Evolutionary conservation across 192 early-diverging fungal genomes (phyloP), one percentile per base, ranked within the genome.

Genomic region (Haplosporangium gracile): DNA sequence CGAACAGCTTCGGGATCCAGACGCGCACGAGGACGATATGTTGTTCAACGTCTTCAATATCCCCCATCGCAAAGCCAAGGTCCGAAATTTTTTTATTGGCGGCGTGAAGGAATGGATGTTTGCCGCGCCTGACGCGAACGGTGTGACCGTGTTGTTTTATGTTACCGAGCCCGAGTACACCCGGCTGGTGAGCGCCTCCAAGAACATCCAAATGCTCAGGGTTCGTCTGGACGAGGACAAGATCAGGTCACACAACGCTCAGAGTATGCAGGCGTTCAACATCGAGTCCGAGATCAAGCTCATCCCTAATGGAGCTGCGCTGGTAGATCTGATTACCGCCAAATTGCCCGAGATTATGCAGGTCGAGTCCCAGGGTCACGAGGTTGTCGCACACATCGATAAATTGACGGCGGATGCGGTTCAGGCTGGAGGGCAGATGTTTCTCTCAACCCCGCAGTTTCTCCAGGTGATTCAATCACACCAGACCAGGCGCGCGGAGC

Each of bases 191-290:
- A n/a, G 32, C 6, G 26, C 43, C 9, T 60, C 53, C 4, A 79
- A 63, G 34, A 84, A 84, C 55, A 45, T 84, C 16, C 36, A 79
- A 36, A 26, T 68, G 0, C 53, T 79, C 8, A 32, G 70, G 53
- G 22, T 4, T 5, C 77, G 83, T 8, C 5, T 79, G 69, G 55
- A 45, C 11, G 29, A n/a, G 15, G 74, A 70, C 11, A 57, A 34
- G 26, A 32, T 10, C 5, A 32, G 0, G 4, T 60, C 38, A 1
- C 16, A 39, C 22, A n/a, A 32, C 9, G 13, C 22, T 0, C 13
- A 29, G 26, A 75, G 9, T 34, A 39, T 24, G 0, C 43, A 84
- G 51, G 32, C 20, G 6, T 9, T 7, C 32, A 16, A 4, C 16
- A 65, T 79, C n/a, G 45, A 76, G 15, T n/a, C 18, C 6, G 22